phyloP scores from a whole-genome alignment of 345 rosid species.

The Kandelia obovata region DNA sequence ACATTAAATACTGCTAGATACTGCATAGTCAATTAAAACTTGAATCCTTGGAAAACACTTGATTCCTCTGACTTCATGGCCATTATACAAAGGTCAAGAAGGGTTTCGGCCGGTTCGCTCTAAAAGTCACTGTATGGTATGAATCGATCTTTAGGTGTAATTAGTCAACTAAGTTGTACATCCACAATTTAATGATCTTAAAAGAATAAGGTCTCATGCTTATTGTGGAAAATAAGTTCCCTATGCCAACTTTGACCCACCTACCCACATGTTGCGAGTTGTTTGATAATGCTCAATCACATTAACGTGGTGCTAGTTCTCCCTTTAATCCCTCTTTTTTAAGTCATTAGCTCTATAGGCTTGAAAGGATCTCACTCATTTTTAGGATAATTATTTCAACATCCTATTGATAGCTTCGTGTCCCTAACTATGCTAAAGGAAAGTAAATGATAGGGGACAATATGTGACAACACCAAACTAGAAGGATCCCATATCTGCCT shows the following conservation, averaged over 20 bases:
- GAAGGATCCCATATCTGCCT: constrained; percentile 6
- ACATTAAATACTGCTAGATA: constrained; percentile 6
- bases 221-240: constrained; percentile 13
- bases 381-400: constrained; percentile 17
- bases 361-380: constrained; percentile 10
- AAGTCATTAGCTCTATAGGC: background rate
- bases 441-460: background rate
- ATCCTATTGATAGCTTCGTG: background rate
- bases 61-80: constrained; percentile 23
- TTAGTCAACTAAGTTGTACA: background rate
- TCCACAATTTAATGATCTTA: background rate
- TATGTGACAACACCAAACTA: background rate
- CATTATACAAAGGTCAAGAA: background rate
- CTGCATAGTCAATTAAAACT: background rate
- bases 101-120: background rate
- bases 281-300: background rate
- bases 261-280: background rate
- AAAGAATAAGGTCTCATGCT: constrained; percentile 16
- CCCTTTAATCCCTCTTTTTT: no score
- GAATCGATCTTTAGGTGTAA: background rate
- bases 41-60: constrained; percentile 24
- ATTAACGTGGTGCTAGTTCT: no score
- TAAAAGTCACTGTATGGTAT: background rate
- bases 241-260: constrained; percentile 13
- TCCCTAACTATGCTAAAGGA: constrained; percentile 6